A percentile compares a stretch with the other conserved stretches of the same genome.
Conservation (phyloP, 371 early-diverging fungal species). For the Rhizomucor pusillus region DNA sequence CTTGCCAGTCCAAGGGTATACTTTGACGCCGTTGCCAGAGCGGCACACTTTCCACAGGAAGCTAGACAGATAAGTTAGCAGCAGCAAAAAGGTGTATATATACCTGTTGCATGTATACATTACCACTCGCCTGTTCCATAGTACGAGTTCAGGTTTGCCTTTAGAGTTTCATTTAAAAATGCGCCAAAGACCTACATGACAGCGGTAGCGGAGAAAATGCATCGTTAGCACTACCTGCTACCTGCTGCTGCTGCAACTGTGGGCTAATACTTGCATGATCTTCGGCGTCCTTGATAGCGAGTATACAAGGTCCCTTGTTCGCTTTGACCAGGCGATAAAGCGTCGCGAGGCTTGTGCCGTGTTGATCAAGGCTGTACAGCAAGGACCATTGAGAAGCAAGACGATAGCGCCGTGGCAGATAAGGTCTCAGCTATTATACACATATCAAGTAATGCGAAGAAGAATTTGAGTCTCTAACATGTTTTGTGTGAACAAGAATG, state of each 20-base stretch:
- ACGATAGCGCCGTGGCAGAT: constrained; percentile 60
- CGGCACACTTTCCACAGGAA: constrained; percentile 65
- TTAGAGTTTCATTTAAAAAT: constrained; percentile 72
- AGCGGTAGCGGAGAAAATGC: too few relatives aligned
- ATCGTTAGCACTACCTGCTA: background rate
- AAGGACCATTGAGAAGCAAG: constrained; percentile 72
- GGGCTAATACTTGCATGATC: constrained; percentile 37
- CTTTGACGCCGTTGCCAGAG: constrained; percentile 34
- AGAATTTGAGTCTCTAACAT: background rate
- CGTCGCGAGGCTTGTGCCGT: constrained; percentile 86
- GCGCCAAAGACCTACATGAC: constrained; percentile 86
- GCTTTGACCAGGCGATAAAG: constrained; percentile 58
- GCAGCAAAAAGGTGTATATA: background rate
- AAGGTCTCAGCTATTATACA: constrained; percentile 23
- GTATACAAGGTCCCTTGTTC: constrained; percentile 65
- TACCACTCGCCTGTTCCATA: constrained; percentile 94
- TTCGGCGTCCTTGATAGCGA: constrained; percentile 69
- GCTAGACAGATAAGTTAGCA: constrained; percentile 33
- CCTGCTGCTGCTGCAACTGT: background rate
- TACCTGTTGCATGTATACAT: constrained; percentile 5
- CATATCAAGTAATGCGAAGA: background rate
- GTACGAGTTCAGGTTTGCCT: constrained; percentile 57
- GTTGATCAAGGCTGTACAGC: constrained; percentile 87
- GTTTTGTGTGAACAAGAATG: background rate
- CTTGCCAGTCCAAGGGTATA: constrained; percentile 81